Conservation (phyloP, 1,284 basidiomycete species). For the Ceratobasidium sp. region DNA sequence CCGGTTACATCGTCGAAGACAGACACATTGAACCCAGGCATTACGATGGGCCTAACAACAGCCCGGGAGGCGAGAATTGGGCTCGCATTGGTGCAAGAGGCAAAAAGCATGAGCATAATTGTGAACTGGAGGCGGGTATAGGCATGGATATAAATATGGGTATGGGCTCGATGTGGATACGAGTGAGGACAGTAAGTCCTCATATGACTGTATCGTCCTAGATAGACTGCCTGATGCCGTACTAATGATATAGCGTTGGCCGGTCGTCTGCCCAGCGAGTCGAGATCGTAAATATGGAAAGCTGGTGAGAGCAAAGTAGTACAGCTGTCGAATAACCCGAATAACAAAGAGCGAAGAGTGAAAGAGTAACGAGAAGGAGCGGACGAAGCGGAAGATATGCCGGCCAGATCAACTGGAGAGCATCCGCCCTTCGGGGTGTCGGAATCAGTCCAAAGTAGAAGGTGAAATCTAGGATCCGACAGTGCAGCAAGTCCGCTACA, state of each 20-base stretch:
- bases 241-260: not conserved
- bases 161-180: not conserved
- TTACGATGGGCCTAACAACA: slow-evolving; percentile 31
- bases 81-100: slow-evolving; percentile 7
- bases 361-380: not conserved
- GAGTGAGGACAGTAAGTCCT: not conserved
- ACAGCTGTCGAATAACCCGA: not conserved
- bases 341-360: not conserved
- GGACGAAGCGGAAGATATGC: not conserved
- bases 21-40: slow-evolving; percentile 38
- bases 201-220: not conserved
- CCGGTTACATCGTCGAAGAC: slow-evolving; percentile 43
- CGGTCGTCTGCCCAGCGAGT: not conserved
- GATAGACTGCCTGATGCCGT: not conserved
- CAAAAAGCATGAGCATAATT: slow-evolving; percentile 7
- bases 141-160: not conserved
- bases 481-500: slow-evolving; percentile 2
- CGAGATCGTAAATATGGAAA: not conserved
- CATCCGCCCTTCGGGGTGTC: slow-evolving; percentile 11
- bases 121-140: not conserved
- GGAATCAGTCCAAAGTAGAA: slow-evolving; percentile 33
- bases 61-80: slow-evolving; percentile 34
- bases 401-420: slow-evolving; percentile 32
- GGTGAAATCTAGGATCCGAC: not conserved
- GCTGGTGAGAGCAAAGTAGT: not conserved